Evolutionary conservation across 2,329 filamentous ascomycete genomes (phyloP).

Genomic region (Emergomyces orientalis): DNA sequence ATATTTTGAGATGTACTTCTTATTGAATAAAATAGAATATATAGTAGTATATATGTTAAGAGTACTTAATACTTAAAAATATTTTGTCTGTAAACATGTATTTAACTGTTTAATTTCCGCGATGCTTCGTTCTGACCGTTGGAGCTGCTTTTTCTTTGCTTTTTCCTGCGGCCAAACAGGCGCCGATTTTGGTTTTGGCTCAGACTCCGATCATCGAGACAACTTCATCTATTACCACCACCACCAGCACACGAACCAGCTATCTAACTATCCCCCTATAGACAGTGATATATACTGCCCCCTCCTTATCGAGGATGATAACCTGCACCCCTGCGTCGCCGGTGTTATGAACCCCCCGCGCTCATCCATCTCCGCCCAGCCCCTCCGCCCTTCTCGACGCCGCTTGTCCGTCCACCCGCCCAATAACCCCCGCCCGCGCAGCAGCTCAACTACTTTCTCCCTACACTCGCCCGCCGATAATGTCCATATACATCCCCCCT

Average conservation of each 20-base stretch:
- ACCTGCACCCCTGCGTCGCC: constrained; percentile 11
- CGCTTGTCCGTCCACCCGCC: constrained; percentile 20
- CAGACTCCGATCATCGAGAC: neutral
- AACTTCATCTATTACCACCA: neutral
- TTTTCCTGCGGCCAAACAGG: neutral
- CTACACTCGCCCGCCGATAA: constrained; percentile 42
- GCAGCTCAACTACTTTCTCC: constrained; percentile 47
- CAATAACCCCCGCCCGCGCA: constrained; percentile 17
- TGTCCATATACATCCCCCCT: constrained; percentile 50
- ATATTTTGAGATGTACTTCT: neutral
- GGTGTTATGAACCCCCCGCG: constrained; percentile 37
- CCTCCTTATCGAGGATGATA: constrained; percentile 11
- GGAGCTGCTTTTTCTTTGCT: neutral
- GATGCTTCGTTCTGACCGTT: no score
- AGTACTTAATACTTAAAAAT: no score
- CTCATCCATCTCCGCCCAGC: constrained; percentile 25
- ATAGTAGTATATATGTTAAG: neutral
- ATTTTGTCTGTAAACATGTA: neutral
- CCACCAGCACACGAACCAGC: neutral
- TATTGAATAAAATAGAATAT: neutral
- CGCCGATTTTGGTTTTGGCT: neutral
- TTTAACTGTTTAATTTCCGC: neutral
- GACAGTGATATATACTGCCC: neutral
- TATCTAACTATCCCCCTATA: neutral
- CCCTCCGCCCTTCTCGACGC: constrained; percentile 27